Percentiles rank a stretch among this genome's conserved stretches.
These are phyloP conservation scores for Terfezia boudieri DNA, from an alignment of 495 filamentous ascomycete species.

Conservation along the genomic window DNA sequence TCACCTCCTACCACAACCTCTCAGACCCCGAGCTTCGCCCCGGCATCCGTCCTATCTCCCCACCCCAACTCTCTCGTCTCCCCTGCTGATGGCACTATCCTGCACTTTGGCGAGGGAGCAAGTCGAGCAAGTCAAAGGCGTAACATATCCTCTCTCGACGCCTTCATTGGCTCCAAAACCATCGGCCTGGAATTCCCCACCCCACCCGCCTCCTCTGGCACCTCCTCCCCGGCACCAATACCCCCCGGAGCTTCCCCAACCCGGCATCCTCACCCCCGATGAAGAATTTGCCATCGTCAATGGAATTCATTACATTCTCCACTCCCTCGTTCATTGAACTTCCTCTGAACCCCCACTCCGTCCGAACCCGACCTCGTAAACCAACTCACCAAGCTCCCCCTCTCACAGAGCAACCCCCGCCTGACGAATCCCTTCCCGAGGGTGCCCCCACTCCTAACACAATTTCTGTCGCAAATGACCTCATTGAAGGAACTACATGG, in stretches of 20 bases:
- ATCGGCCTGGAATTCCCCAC: background rate
- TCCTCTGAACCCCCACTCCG: conserved; percentile 19
- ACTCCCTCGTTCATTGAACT: conserved; percentile 62
- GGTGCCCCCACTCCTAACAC: conserved; percentile 45
- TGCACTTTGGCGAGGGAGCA: conserved; percentile 68
- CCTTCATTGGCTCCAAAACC: conserved; percentile 48
- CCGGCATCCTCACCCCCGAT: conserved; percentile 47
- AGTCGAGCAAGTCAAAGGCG: conserved; percentile 97
- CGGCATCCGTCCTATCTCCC: conserved; percentile 56
- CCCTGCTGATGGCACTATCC: conserved; percentile 68
- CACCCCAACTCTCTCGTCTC: conserved; percentile 58
- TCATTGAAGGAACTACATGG: conserved; percentile 33
- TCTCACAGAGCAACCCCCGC: conserved; percentile 6
- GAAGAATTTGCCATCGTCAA: conserved; percentile 88
- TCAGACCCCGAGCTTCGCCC: conserved; percentile 77
- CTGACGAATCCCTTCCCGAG: conserved; percentile 39
- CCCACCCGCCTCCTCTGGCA: conserved; percentile 5
- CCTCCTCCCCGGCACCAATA: conserved; percentile 37
- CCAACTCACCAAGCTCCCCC: background rate
- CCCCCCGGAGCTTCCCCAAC: conserved; percentile 27
- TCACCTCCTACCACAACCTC: conserved; percentile 76
- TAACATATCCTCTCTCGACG: conserved; percentile 93
- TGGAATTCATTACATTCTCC: conserved; percentile 89
- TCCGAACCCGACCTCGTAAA: conserved; percentile 9
- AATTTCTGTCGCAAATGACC: conserved; percentile 52